A percentile compares a stretch with the other conserved stretches of the same genome.
phyloP scores from a whole-genome alignment of 495 filamentous ascomycete genomes.

The Tuber indicum region DNA sequence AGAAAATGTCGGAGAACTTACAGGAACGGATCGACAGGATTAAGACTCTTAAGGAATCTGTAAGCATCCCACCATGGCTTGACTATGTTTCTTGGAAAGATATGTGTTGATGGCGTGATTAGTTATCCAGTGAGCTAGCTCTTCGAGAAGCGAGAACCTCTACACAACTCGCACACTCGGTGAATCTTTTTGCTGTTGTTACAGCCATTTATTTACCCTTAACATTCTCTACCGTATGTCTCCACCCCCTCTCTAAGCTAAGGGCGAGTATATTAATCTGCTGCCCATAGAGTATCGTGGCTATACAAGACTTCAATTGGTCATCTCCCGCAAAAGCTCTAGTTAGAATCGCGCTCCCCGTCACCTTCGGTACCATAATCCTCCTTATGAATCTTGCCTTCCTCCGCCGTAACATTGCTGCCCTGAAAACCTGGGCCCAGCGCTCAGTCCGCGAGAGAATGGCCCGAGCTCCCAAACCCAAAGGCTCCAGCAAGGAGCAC shows the following conservation, averaged over 20 bases:
- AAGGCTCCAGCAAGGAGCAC: not conserved
- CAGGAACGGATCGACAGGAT: conserved; percentile 1
- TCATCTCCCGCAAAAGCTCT: not conserved
- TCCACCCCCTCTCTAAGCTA: not conserved
- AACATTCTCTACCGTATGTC: not conserved
- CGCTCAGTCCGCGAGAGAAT: not conserved
- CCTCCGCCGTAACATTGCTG: not conserved
- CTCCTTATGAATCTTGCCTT: not conserved
- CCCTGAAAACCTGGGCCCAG: not conserved
- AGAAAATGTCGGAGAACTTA: not conserved
- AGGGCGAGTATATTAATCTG: not conserved
- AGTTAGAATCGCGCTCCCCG: not conserved
- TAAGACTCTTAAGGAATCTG: conserved; percentile 2
- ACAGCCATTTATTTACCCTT: not conserved
- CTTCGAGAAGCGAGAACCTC: conserved; percentile 4
- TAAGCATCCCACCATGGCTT: not conserved
- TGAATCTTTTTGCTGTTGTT: conserved; percentile 7
- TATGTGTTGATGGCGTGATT: not conserved
- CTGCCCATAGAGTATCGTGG: not conserved
- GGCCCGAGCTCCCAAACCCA: not conserved
- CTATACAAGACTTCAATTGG: not conserved
- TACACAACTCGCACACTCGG: not conserved
- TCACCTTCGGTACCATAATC: not conserved
- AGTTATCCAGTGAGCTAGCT: not conserved
- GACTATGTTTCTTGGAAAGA: not conserved